Evolutionary conservation across 2,329 filamentous ascomycete genomes (phyloP).

Genomic region (Lasiodiplodia theobromae): DNA sequence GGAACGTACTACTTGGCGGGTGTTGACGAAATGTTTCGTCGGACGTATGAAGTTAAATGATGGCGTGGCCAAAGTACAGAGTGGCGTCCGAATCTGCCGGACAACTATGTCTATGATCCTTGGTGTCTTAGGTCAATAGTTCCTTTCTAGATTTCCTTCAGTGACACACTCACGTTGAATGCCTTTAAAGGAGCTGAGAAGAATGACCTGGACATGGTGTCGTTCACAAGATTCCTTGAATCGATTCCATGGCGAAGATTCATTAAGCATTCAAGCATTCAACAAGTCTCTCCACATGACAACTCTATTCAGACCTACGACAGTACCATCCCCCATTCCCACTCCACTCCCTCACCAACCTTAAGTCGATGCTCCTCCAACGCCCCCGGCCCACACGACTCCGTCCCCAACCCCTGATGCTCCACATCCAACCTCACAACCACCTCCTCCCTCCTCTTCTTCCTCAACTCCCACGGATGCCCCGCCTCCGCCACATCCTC

Average conservation of each 20-base stretch:
- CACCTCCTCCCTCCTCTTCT: conserved; percentile 60
- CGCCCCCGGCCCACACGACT: conserved; percentile 62
- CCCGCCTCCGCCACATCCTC: conserved; percentile 61
- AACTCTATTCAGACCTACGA: background rate
- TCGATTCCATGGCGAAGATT: too few relatives aligned
- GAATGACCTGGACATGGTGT: too few relatives aligned
- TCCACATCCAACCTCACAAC: conserved; percentile 66
- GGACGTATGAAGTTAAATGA: background rate
- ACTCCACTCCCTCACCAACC: background rate
- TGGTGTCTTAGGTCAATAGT: too few relatives aligned
- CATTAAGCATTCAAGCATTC: too few relatives aligned
- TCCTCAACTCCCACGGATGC: conserved; percentile 67
- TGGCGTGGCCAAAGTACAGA: too few relatives aligned
- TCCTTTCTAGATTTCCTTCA: too few relatives aligned
- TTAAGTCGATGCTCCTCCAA: background rate
- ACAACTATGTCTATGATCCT: too few relatives aligned
- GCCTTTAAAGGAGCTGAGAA: too few relatives aligned
- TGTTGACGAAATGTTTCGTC: background rate
- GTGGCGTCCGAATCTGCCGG: too few relatives aligned
- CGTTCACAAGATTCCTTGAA: too few relatives aligned
- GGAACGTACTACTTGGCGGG: background rate
- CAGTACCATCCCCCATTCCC: background rate
- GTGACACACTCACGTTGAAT: too few relatives aligned
- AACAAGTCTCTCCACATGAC: too few relatives aligned
- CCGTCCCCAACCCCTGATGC: conserved; percentile 69